These are phyloP conservation scores for Penicillium paradoxum DNA, from an alignment of 495 filamentous ascomycete species.

Conservation along the genomic window DNA sequence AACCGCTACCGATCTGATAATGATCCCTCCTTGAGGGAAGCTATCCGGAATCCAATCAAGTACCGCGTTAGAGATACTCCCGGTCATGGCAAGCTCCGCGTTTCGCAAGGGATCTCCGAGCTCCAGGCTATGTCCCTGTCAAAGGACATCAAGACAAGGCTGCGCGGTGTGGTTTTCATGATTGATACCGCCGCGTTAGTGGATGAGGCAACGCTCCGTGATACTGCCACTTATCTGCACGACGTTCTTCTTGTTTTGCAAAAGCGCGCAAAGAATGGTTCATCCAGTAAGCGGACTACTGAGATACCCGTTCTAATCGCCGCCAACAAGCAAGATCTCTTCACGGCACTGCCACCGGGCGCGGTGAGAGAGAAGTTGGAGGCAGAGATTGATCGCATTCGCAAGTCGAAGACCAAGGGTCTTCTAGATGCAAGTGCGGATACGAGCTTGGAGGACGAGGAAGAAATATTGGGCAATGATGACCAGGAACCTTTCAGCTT, in stretches of 20 bases:
- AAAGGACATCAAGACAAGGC: constrained; percentile 47
- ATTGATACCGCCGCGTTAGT: constrained; percentile 76
- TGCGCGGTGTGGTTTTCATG: constrained; percentile 79
- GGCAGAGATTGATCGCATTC: constrained; percentile 73
- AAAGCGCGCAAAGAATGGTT: constrained; percentile 54
- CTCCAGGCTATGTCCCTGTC: constrained; percentile 38
- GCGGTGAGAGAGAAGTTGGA: constrained; percentile 75
- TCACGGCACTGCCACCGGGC: constrained; percentile 80
- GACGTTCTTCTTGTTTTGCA: constrained; percentile 79
- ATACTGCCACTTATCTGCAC: constrained; percentile 76
- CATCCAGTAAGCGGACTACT: constrained; percentile 51
- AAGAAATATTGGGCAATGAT: constrained; percentile 77
- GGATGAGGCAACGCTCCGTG: constrained; percentile 50
- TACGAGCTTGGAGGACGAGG: constrained; percentile 66
- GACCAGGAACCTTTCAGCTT: constrained; percentile 71
- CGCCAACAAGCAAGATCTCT: constrained; percentile 92
- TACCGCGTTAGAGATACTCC: constrained; percentile 86
- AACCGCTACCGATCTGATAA: constrained; percentile 65
- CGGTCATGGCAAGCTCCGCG: constrained; percentile 88
- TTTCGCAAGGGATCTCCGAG: constrained; percentile 40
- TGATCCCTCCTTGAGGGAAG: constrained; percentile 61
- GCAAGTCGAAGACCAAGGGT: constrained; percentile 72
- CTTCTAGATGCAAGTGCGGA: constrained; percentile 59
- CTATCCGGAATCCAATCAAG: constrained; percentile 65
- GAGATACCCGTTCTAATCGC: constrained; percentile 74